phyloP scores from a whole-genome alignment of 805 yeast genomes.

The Isabelozyma rhagii region DNA sequence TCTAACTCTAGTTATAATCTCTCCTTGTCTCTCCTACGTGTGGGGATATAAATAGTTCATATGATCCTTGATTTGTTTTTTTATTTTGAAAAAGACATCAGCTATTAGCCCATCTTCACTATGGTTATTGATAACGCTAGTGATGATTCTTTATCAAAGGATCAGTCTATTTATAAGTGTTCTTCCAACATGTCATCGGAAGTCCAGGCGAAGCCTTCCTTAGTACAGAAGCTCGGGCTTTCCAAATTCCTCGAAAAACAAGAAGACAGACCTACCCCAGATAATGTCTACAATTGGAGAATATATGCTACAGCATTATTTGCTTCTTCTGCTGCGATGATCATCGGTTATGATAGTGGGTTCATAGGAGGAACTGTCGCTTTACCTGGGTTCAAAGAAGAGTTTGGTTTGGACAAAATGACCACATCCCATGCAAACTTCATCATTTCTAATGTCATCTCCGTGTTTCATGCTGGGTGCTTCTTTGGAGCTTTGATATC shows the following conservation, averaged over 20 bases:
- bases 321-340: conserved; percentile 38
- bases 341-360: conserved; percentile 41
- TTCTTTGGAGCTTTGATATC: conserved; percentile 38
- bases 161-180: background rate
- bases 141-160: background rate
- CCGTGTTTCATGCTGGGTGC: conserved; percentile 39
- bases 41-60: background rate
- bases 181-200: background rate
- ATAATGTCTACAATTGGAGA: conserved; percentile 32
- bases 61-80: background rate
- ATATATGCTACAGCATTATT: conserved; percentile 32
- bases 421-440: conserved; percentile 10
- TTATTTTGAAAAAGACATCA: background rate
- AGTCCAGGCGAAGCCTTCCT: background rate
- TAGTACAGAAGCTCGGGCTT: background rate
- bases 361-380: conserved; percentile 41
- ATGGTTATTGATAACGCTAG: background rate
- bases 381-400: conserved; percentile 25
- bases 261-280: conserved; percentile 40
- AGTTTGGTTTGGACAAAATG: conserved; percentile 28
- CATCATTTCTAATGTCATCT: conserved; percentile 31
- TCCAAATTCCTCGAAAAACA: conserved; percentile 21
- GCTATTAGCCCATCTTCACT: background rate
- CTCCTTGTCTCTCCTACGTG: background rate
- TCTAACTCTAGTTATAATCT: too few species aligned